Evolutionary conservation across 108 stramenopile genomes (phyloP).

Genomic region (Conticribra weissflogii): DNA sequence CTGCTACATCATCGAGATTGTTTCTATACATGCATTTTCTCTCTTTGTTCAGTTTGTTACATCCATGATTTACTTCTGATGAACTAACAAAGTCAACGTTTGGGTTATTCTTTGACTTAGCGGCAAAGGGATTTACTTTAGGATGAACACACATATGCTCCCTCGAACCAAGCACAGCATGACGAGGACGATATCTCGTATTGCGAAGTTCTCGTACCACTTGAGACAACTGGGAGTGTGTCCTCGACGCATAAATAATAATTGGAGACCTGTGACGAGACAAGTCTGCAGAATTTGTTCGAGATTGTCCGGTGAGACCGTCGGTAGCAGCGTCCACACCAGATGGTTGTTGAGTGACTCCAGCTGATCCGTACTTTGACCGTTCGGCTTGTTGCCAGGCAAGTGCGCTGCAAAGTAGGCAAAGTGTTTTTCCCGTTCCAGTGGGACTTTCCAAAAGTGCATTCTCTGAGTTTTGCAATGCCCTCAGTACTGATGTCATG

Average conservation of each 20-base stretch:
- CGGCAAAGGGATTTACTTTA: conserved; percentile 68
- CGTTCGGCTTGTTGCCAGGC: conserved; percentile 82
- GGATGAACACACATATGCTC: conserved; percentile 98
- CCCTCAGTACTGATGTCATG: conserved; percentile 90
- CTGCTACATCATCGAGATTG: conserved; percentile 69
- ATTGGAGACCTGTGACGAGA: conserved; percentile 45
- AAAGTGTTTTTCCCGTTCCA: conserved; percentile 93
- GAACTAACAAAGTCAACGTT: conserved; percentile 6
- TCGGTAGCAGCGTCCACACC: neutral
- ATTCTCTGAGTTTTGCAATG: conserved; percentile 71
- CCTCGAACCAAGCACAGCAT: conserved; percentile 92
- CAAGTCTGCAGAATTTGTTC: neutral
- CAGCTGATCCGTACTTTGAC: conserved; percentile 4
- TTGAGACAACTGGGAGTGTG: conserved; percentile 96
- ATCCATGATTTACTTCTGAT: conserved; percentile 83
- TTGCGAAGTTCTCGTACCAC: conserved; percentile 93
- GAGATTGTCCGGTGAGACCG: neutral
- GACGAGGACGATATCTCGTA: conserved; percentile 92
- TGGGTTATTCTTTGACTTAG: conserved; percentile 38
- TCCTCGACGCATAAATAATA: conserved; percentile 97
- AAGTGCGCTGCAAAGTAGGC: conserved; percentile 80
- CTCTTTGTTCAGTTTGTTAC: conserved; percentile 78
- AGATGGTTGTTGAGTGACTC: neutral
- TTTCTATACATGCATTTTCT: conserved; percentile 80
- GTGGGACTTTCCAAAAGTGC: conserved; percentile 92